Evolutionary conservation across 78 protist genomes (phyloP), one percentile per base, ranked within the genome.

Genomic region (Blattamonas nauphoetae): DNA sequence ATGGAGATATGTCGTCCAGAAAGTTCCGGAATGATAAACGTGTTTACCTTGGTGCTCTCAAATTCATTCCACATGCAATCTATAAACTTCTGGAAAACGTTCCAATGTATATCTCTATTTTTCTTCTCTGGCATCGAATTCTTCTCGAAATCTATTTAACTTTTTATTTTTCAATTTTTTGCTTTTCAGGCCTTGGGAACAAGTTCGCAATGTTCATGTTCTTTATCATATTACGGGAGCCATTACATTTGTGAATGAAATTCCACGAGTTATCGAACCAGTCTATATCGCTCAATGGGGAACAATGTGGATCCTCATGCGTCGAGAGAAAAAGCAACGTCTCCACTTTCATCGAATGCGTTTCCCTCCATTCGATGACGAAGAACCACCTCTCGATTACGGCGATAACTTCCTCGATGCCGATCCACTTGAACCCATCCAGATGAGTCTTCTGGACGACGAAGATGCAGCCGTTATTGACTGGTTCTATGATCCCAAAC

Each of bases 351-450:
- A 94, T 81, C 92, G 99, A 42, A 94, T 99, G 96, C 92, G 98
- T 3, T 93, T 97, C 88, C 98, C 98, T 0, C 94, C 93, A 0
- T 91, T 91, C 78, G 95, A 91, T 46, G 95, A 91, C 87, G 99
- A 97, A 45, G 99, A 98, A 87, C 99, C 99, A 33, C 99, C 99
- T 4, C 91, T 99, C 2, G 99, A 99, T 44, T 99, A 96, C 45
- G 96, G 97, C 1, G 99, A 97, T 85, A 96, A 97, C 90, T 5
- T 97, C 1, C 84, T 97, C 33, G 98, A 96, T 11, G 94, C 94
- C 41, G 99, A 97, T 77, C 98, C 98, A 42, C 92, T 94, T 29
- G 41, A 5, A 2, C 63, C 88, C 38, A 1, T 41, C 84, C 55
- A 82, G 4, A 42, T 85, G 78, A 45, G 78, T 44, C 45, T 71